Conservation (phyloP, 345 rosid species). For the Clarkia xantiana region DNA sequence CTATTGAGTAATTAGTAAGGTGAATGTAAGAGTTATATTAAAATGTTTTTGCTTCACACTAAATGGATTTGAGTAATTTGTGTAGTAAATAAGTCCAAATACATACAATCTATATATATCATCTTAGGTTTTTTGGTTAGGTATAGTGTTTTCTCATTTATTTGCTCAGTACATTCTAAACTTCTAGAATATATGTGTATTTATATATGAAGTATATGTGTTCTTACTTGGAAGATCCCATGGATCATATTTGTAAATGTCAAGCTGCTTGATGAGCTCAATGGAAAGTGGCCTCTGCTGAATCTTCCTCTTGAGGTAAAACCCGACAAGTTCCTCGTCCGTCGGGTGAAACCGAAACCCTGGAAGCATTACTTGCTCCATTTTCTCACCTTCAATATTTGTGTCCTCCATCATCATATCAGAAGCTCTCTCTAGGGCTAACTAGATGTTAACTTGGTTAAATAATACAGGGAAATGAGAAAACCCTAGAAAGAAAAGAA, state of each 20-base stretch:
- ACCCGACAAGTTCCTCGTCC: conserved; percentile 90
- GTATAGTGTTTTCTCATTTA: too few relatives aligned
- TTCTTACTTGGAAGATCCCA: conserved; percentile 93
- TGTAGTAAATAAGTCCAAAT: too few relatives aligned
- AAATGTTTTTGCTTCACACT: too few relatives aligned
- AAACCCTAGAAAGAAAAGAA: conserved; percentile 5
- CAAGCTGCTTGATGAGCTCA: conserved; percentile 80
- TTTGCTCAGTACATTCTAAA: too few relatives aligned
- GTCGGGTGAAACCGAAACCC: conserved; percentile 96
- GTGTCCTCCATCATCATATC: conserved; percentile 29
- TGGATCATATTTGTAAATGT: conserved; percentile 85
- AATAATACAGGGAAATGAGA: neutral
- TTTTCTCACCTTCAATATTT: conserved; percentile 22
- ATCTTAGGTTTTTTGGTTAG: too few relatives aligned
- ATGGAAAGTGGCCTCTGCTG: conserved; percentile 60
- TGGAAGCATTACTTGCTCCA: conserved; percentile 66
- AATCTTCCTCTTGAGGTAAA: conserved; percentile 69
- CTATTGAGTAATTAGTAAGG: too few relatives aligned
- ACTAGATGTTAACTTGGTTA: neutral
- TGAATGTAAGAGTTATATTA: too few relatives aligned
- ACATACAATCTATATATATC: too few relatives aligned
- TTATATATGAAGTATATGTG: neutral
- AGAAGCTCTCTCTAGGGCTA: neutral
- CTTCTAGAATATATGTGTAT: too few relatives aligned
- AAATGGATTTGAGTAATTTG: too few relatives aligned